Evolutionary conservation across 768 basidiomycete species (phyloP), one percentile per base, ranked within the genome.

Genomic region (Termitomyces bulborhizus): DNA sequence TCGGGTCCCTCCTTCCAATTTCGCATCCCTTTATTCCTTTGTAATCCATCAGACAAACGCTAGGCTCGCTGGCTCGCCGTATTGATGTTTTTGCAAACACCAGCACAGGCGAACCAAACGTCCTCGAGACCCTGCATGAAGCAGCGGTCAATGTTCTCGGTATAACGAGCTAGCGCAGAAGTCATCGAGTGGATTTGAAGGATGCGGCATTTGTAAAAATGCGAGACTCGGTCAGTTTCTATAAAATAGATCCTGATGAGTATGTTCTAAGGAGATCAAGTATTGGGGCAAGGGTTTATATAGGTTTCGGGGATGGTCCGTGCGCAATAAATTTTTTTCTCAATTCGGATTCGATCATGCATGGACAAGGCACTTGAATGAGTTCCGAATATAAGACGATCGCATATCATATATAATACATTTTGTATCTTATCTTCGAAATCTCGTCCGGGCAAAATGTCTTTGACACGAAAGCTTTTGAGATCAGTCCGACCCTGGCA

Each of bases 221-320:
- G 63, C 63, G 63, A 64, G 63, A 62, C 63, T 64, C 63, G 63
- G 63, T 64, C 63, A 64, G 63, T 64, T 62, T 62, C 63, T 64
- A 64, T 64, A 64, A 62, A 64, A 64, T 62, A 64, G 63, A 64
- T 64, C 63, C 63, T 64, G 63, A 64, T 64, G 63, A 64, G 63
- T 64, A 64, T 64, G 63, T 64, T 64, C 63, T 64, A 53, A 63
- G 50, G 62, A 62, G 58, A 47, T 24, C 0, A 40, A 2, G 4
- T 34, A 9, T 50, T 37, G 18, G 11, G 12, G 39, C 16, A 7
- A n/a, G 32, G 50, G 46, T 36, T 57, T 57, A 55, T 57, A 57
- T 55, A 57, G 40, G 1, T 21, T 51, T 27, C 41, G 11, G 2
- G 40, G 24, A 7, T 55, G 59, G 56, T 55, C 56, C 47, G 59